Evolutionary conservation across 1,139 yeast genomes (phyloP).

Genomic region (Scheffersomyces segobiensis): DNA sequence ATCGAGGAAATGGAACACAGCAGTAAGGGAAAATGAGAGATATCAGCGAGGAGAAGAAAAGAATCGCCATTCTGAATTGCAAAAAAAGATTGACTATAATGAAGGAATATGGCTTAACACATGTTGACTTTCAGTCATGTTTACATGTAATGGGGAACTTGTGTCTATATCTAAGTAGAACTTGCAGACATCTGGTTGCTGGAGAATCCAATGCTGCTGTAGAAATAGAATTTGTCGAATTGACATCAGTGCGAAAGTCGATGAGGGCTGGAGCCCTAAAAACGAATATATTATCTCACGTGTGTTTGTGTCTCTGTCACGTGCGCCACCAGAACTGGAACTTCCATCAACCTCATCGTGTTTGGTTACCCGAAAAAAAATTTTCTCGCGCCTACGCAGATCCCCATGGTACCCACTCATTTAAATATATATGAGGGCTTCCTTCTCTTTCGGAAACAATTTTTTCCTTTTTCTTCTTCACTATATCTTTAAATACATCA

Average conservation of each 20-base stretch:
- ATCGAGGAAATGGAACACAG: no score
- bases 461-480: slow-evolving; percentile 1
- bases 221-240: no score
- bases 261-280: background rate
- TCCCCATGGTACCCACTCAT: background rate
- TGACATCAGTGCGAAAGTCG: background rate
- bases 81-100: background rate
- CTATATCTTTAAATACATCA: slow-evolving; percentile 1
- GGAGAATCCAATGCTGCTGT: no score
- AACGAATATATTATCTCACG: background rate
- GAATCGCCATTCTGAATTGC: background rate
- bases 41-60: background rate
- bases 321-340: background rate
- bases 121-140: no score
- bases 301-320: background rate
- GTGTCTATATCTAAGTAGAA: no score
- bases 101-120: background rate
- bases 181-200: no score
- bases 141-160: no score
- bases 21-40: background rate
- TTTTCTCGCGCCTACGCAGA: background rate
- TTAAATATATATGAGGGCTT: slow-evolving; percentile 1
- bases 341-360: background rate
- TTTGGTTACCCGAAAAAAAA: background rate
- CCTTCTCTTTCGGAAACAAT: background rate